These are phyloP conservation scores for Hyphochytrium catenoides DNA, from an alignment of 352 stramenopile genomes.

Conservation along the genomic window DNA sequence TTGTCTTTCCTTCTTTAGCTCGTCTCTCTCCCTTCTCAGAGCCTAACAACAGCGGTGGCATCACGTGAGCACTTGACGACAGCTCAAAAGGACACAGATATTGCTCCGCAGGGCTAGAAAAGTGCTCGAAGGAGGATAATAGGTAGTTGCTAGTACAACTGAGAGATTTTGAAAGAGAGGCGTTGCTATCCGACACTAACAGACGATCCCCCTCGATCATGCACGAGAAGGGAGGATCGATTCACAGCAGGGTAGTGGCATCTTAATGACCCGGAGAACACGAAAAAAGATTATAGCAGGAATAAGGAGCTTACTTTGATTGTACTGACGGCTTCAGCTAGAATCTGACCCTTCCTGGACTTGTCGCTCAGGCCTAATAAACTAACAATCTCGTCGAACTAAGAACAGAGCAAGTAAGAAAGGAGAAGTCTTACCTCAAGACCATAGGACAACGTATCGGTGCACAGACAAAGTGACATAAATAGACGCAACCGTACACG, in stretches of 20 bases:
- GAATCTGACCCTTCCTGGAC: slow-evolving; percentile 37
- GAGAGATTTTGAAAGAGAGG: too few species aligned
- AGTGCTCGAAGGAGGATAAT: too few species aligned
- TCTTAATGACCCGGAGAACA: too few species aligned
- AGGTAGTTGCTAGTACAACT: too few species aligned
- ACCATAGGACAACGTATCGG: not conserved
- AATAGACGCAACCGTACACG: not conserved
- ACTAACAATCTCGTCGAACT: slow-evolving; percentile 43
- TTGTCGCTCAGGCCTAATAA: slow-evolving; percentile 37
- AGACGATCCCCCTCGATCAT: too few species aligned
- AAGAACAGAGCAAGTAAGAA: not conserved
- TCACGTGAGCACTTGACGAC: too few species aligned
- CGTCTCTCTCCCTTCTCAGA: slow-evolving; percentile 28
- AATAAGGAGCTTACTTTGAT: slow-evolving; percentile 19
- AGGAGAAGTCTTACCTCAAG: not conserved
- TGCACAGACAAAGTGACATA: not conserved
- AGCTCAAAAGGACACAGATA: too few species aligned
- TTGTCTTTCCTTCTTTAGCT: slow-evolving; percentile 26
- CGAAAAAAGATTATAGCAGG: not conserved
- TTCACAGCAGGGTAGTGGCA: too few species aligned
- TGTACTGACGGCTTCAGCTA: slow-evolving; percentile 30
- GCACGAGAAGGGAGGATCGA: too few species aligned
- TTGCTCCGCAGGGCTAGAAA: too few species aligned
- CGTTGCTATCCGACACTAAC: too few species aligned
- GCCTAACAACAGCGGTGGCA: slow-evolving; percentile 4